phyloP scores from a whole-genome alignment of 768 basidiomycete genomes.

The Amanita thiersii region DNA sequence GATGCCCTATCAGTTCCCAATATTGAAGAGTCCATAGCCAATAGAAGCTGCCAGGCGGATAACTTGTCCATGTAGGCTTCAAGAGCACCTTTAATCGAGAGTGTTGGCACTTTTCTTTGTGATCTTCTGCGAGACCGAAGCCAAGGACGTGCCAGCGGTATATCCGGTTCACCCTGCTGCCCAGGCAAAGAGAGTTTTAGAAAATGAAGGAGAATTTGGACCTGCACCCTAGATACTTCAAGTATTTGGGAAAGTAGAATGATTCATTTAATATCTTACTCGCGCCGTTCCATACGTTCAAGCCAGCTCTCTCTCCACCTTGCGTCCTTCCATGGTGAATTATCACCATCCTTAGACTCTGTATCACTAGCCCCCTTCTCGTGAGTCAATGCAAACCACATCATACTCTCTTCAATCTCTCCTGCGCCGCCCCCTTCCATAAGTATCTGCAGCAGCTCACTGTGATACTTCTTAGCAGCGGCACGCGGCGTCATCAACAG shows the following conservation, averaged over 20 bases:
- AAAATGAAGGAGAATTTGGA: constrained; percentile 68
- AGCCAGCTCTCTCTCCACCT: constrained; percentile 51
- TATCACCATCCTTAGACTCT: constrained; percentile 22
- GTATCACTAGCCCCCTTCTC: constrained; percentile 34
- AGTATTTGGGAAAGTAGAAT: too few relatives aligned
- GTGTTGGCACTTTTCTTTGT: constrained; percentile 13
- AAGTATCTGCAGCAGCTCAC: constrained; percentile 54
- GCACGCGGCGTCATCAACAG: constrained; percentile 53
- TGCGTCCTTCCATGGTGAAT: constrained; percentile 40
- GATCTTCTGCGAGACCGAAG: constrained; percentile 16
- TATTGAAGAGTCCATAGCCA: constrained; percentile 19
- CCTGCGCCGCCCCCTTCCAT: constrained; percentile 50
- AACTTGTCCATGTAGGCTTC: constrained; percentile 76
- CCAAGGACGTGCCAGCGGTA: too few relatives aligned
- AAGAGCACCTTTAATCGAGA: constrained; percentile 37
- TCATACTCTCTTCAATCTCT: constrained; percentile 62
- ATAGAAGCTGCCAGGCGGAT: constrained; percentile 68
- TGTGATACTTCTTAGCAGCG: constrained; percentile 52
- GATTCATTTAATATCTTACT: constrained; percentile 28
- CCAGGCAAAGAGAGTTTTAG: constrained; percentile 58
- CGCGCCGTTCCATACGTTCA: constrained; percentile 59
- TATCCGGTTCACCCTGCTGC: constrained; percentile 22
- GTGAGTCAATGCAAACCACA: constrained; percentile 66
- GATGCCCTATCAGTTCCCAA: constrained; percentile 7
- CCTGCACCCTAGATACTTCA: constrained; percentile 43